phyloP scores from a whole-genome alignment of 2,329 filamentous ascomycete species.

The Bipolaris victoriae region DNA sequence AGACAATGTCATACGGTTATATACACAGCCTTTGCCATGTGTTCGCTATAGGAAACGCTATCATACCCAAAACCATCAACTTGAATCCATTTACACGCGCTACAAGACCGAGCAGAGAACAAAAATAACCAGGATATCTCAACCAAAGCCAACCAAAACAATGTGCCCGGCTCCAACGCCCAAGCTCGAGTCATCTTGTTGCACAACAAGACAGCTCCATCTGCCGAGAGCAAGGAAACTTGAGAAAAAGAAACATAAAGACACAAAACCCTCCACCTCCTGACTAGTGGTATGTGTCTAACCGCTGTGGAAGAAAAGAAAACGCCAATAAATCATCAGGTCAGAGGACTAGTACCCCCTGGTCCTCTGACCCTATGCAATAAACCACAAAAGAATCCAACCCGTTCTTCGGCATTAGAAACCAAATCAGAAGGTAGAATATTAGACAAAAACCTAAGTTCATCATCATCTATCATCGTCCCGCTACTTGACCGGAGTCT shows the following conservation, averaged over 20 bases:
- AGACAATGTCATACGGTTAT: neutral
- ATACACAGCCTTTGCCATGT: neutral
- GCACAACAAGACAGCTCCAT: slow-evolving; percentile 12
- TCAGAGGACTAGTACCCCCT: neutral
- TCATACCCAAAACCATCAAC: neutral
- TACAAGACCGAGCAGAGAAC: neutral
- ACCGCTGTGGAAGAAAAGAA: neutral
- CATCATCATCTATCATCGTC: slow-evolving; percentile 19
- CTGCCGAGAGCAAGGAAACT: slow-evolving; percentile 25
- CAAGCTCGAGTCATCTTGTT: slow-evolving; percentile 2
- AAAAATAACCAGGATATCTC: slow-evolving; percentile 17
- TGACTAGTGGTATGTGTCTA: neutral
- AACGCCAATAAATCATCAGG: neutral
- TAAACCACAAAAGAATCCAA: slow-evolving; percentile 32
- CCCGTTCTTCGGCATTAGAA: slow-evolving; percentile 35
- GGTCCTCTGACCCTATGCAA: neutral
- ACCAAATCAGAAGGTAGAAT: slow-evolving; percentile 25
- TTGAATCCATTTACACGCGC: slow-evolving; percentile 2
- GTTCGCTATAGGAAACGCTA: neutral
- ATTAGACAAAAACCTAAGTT: slow-evolving; percentile 33
- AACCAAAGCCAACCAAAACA: slow-evolving; percentile 4
- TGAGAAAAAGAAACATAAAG: slow-evolving; percentile 19
- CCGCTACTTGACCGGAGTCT: neutral
- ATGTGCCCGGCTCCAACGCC: neutral
- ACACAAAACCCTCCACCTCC: slow-evolving; percentile 1